A percentile compares a stretch with the other conserved stretches of the same genome.
These are phyloP conservation scores for Fusarium gaditjirri DNA, from an alignment of 2,329 filamentous ascomycete genomes.

Conservation along the genomic window DNA sequence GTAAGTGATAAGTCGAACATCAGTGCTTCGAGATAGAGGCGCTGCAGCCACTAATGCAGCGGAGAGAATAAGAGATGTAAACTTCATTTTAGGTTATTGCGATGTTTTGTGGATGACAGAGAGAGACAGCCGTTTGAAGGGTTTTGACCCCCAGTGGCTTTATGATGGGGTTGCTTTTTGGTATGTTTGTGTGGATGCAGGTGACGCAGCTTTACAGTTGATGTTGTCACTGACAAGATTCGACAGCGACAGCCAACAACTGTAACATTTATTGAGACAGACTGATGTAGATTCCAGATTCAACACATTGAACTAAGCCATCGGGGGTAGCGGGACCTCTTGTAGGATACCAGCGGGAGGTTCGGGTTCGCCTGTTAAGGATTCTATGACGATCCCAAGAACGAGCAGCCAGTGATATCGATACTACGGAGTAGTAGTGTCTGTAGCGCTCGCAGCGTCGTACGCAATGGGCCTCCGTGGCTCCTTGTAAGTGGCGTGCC, in stretches of 20 bases:
- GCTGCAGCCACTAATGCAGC: conserved; percentile 18
- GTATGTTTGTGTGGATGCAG: background rate
- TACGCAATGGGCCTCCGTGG: conserved; percentile 16
- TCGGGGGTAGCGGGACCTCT: conserved; percentile 1
- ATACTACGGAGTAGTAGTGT: background rate
- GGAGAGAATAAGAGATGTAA: conserved; percentile 16
- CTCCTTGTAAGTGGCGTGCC: conserved; percentile 15
- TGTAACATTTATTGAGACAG: background rate
- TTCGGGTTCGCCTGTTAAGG: background rate
- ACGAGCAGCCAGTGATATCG: background rate
- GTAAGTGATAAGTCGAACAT: conserved; percentile 68
- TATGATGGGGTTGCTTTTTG: background rate
- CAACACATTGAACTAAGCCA: background rate
- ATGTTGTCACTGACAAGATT: background rate
- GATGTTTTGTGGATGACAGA: background rate
- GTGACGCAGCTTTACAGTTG: background rate
- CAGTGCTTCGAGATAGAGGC: conserved; percentile 23
- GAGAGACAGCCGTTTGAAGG: background rate
- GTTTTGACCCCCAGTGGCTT: background rate
- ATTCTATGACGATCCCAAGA: conserved; percentile 8
- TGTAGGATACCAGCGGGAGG: background rate
- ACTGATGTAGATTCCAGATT: background rate
- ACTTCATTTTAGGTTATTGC: conserved; percentile 29
- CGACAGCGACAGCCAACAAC: background rate
- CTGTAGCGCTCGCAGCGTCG: background rate